phyloP scores from a whole-genome alignment of 2,329 filamentous ascomycete species.

The Aspergillus ochraceus region DNA sequence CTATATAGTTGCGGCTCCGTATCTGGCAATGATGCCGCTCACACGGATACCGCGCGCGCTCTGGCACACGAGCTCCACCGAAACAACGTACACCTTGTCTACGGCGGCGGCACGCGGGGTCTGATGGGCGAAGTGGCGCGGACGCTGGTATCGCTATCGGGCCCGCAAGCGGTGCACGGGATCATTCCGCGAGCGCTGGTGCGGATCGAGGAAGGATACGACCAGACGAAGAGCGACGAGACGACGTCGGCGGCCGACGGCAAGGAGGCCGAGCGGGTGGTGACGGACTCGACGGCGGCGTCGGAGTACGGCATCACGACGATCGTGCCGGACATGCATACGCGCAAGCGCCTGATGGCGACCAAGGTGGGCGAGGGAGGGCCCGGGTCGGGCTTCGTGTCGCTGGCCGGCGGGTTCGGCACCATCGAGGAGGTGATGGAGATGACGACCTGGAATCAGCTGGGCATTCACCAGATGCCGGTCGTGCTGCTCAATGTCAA shows the following conservation, averaged over 20 bases:
- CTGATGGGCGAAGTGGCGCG: constrained; percentile 94
- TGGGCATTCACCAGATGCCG: constrained; percentile 82
- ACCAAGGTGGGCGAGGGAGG: constrained; percentile 79
- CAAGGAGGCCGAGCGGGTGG: constrained; percentile 53
- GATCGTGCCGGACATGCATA: constrained; percentile 93
- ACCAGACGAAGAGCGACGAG: constrained; percentile 21
- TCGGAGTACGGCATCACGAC: constrained; percentile 76
- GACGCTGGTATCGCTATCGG: constrained; percentile 78
- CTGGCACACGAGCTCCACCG: constrained; percentile 74
- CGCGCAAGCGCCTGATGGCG: constrained; percentile 91
- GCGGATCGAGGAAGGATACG: constrained; percentile 60
- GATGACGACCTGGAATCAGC: constrained; percentile 90
- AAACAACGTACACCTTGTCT: constrained; percentile 80
- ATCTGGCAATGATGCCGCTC: constrained; percentile 68
- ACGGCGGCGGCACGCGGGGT: constrained; percentile 90
- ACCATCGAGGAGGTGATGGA: constrained; percentile 97
- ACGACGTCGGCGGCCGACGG: constrained; percentile 44
- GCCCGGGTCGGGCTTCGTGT: constrained; percentile 83
- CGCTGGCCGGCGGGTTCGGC: constrained; percentile 84
- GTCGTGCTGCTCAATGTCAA: constrained; percentile 84
- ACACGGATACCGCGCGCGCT: constrained; percentile 74
- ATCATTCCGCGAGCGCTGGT: constrained; percentile 89
- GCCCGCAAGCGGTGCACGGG: constrained; percentile 81
- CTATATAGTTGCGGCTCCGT: constrained; percentile 72
- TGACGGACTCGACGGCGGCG: constrained; percentile 52